A percentile compares a stretch with the other conserved stretches of the same genome.
Conservation (phyloP, 169 alveolate species). For the Eimeria brunetti region DNA sequence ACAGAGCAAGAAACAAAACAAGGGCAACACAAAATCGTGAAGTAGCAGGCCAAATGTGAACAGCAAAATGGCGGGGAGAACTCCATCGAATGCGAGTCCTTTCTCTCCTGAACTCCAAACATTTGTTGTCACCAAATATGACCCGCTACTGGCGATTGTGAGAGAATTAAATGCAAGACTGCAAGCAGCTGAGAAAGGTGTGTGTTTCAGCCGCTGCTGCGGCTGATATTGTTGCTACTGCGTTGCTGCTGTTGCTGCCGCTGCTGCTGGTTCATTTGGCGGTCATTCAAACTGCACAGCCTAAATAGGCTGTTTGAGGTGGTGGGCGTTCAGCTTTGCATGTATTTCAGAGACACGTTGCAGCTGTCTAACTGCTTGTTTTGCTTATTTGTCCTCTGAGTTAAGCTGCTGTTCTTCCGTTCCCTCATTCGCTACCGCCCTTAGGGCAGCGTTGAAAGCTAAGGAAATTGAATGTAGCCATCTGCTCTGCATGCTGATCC, state of each 20-base stretch:
- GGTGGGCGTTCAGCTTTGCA: too few species aligned
- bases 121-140: slow-evolving; percentile 92
- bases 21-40: too few species aligned
- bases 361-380: background rate
- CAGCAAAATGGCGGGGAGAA: slow-evolving; percentile 51
- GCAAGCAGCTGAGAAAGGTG: slow-evolving; percentile 93
- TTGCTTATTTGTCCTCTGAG: background rate
- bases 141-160: slow-evolving; percentile 93
- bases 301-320: background rate
- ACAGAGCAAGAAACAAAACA: too few species aligned
- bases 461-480: background rate
- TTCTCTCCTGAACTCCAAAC: slow-evolving; percentile 90
- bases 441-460: too few species aligned
- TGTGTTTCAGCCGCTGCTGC: background rate
- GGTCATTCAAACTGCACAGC: too few species aligned
- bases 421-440: background rate
- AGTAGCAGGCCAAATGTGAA: background rate
- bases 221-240: background rate
- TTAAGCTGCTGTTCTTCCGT: background rate
- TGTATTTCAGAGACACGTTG: too few species aligned
- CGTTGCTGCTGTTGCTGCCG: slow-evolving; percentile 8
- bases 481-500: background rate
- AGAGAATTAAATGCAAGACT: slow-evolving; percentile 92
- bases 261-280: background rate
- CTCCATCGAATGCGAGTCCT: slow-evolving; percentile 81